Conservation (phyloP, 2,329 filamentous ascomycete genomes). For the Penicillium sp. region DNA sequence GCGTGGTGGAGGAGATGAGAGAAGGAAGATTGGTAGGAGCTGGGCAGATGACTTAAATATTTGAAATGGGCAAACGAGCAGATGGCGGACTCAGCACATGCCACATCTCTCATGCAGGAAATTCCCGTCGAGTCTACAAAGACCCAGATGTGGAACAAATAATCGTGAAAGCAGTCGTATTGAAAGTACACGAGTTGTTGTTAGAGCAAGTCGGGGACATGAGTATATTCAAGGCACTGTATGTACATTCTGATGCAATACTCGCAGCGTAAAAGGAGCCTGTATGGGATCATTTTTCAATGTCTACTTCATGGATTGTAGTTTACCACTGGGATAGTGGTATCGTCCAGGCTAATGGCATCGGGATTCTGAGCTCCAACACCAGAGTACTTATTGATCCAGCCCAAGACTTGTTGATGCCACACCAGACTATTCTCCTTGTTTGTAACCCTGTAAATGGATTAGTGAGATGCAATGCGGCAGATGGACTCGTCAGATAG, state of each 20-base stretch:
- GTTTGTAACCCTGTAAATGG: slow-evolving; percentile 68
- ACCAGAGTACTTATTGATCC: slow-evolving; percentile 62
- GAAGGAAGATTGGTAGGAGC: neutral
- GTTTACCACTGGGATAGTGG: slow-evolving; percentile 38
- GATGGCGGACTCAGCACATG: neutral
- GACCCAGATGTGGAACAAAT: neutral
- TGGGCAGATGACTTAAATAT: neutral
- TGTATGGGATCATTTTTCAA: neutral
- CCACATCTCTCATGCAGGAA: neutral
- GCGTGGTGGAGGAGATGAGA: neutral
- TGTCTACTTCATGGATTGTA: slow-evolving; percentile 24
- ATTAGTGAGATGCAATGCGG: neutral
- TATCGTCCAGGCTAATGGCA: slow-evolving; percentile 40
- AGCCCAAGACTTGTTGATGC: slow-evolving; percentile 80
- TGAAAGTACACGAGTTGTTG: neutral
- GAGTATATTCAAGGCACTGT: slow-evolving; percentile 2
- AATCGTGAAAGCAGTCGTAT: neutral
- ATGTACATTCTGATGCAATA: neutral
- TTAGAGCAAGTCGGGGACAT: neutral
- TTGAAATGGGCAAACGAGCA: neutral
- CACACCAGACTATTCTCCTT: slow-evolving; percentile 87
- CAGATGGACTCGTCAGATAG: neutral
- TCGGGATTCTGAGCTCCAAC: slow-evolving; percentile 34
- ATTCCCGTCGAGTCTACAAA: neutral
- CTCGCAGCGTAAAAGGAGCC: neutral